Conservation (phyloP, 331 rosid genomes). For the Cydonia oblonga region DNA sequence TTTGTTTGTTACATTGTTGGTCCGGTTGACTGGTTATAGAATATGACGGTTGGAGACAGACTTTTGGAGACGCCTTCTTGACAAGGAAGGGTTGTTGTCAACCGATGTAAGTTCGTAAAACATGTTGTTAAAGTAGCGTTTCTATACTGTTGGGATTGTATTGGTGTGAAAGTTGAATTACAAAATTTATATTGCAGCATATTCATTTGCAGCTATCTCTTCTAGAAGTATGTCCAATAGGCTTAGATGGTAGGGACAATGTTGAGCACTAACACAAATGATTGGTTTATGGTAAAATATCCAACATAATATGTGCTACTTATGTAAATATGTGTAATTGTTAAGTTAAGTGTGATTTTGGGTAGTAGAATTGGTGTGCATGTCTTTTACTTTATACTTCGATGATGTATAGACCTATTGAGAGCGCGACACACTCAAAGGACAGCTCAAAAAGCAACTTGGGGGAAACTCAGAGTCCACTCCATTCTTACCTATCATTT, state of each 20-base stretch:
- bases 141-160: not conserved
- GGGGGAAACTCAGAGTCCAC: not conserved
- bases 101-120: too few species aligned
- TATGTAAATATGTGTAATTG: not conserved
- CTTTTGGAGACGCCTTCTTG: not conserved
- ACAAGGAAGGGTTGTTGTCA: not conserved
- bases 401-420: too few species aligned
- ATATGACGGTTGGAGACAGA: not conserved
- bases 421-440: not conserved
- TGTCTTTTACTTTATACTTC: not conserved
- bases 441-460: not conserved
- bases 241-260: accelerated
- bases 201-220: too few species aligned
- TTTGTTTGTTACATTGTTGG: not conserved
- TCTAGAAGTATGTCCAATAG: accelerated
- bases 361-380: not conserved
- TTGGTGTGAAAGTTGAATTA: not conserved
- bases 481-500: not conserved
- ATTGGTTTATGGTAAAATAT: not conserved
- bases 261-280: not conserved
- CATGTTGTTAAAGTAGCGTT: not conserved
- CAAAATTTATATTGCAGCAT: not conserved
- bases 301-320: not conserved
- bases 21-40: too few species aligned
- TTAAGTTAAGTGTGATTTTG: not conserved